Evolutionary conservation across 768 basidiomycete genomes (phyloP), one percentile per base, ranked within the genome.

Genomic region (Gautieria morchelliformis): DNA sequence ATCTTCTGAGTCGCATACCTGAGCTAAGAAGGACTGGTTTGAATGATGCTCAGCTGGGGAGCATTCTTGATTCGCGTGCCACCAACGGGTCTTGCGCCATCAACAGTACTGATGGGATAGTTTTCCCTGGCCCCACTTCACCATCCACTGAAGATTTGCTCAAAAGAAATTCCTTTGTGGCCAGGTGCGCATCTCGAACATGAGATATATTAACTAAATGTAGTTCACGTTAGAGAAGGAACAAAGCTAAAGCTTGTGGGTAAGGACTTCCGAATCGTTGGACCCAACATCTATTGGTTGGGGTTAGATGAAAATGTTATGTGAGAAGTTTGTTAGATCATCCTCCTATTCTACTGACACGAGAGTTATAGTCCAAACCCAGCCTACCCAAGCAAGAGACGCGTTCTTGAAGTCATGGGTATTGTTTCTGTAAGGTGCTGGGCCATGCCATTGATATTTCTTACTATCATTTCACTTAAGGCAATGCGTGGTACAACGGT

Each of bases 241-340:
- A 53, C 56, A 17, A 58, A 58, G 32, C 35, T 58, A 17, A 51
- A 17, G 4, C 48, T 58, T 12, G 33, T 58, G 15, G 56, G 47
- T 10, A 52, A 58, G 37, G 56, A 58, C 20, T 58, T 58, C 49
- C 56, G 56, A 15, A 58, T 58, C 24, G 58, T 55, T 27, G 44
- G 47, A 49, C 45, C 58, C 33, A 37, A 70, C 54, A 64, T 69
- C 30, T 69, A 70, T 62, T 70, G 69, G 69, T 62, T 70, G 15
- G 69, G 69, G 3, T 58, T 70, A 33, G 69, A 70, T 48, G 69
- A 70, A 59, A 70, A 69, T 49, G 68, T 69, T 41, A 62, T 62
- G 46, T 51, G 17, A 2, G 56, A 39, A 32, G 7, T 53, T 27
- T 27, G 5, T 27, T 27, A 27, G 27, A n/a, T 32, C 15, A 17